These are phyloP conservation scores for Pyrus communis DNA, from an alignment of 306 rosid genomes.

Conservation along the genomic window DNA sequence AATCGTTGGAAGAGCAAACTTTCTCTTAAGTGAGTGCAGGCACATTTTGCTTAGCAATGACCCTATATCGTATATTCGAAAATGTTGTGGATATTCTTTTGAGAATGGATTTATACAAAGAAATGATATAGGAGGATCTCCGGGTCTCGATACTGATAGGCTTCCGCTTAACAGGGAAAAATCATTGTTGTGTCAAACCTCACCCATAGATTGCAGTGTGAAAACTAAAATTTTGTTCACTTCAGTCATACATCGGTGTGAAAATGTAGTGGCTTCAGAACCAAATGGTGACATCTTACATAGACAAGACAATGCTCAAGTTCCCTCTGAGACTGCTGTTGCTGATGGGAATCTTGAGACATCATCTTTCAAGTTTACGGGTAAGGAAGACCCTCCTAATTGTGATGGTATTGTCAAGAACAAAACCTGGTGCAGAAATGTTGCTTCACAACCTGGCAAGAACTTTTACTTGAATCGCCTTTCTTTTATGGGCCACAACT, in stretches of 20 bases:
- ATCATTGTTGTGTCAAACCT: neutral
- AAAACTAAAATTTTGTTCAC: slow-evolving; percentile 14
- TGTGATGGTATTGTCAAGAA: slow-evolving; percentile 15
- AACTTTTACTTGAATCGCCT: slow-evolving; percentile 59
- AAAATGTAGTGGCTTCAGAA: slow-evolving; percentile 17
- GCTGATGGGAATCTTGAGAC: slow-evolving; percentile 7
- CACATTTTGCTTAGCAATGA: slow-evolving; percentile 49
- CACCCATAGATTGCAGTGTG: neutral
- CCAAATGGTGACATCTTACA: neutral
- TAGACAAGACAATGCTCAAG: slow-evolving; percentile 4
- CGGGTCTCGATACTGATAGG: neutral
- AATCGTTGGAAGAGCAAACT: slow-evolving; percentile 32
- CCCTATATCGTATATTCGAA: slow-evolving; percentile 34
- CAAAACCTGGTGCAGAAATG: neutral
- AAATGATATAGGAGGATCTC: slow-evolving; percentile 9
- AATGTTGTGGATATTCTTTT: neutral
- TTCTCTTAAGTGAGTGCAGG: slow-evolving; percentile 39
- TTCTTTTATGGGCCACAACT: slow-evolving; percentile 17
- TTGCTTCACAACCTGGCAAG: slow-evolving; percentile 52
- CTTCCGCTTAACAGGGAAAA: neutral
- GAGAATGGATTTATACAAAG: neutral
- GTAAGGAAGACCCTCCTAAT: slow-evolving; percentile 16
- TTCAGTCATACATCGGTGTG: slow-evolving; percentile 6
- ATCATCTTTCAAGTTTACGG: neutral
- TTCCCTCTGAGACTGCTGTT: slow-evolving; percentile 6